A percentile compares a stretch with the other conserved stretches of the same genome.
Evolutionary conservation across 78 protist genomes (phyloP).

Genomic region (Emiliania huxleyi): DNA sequence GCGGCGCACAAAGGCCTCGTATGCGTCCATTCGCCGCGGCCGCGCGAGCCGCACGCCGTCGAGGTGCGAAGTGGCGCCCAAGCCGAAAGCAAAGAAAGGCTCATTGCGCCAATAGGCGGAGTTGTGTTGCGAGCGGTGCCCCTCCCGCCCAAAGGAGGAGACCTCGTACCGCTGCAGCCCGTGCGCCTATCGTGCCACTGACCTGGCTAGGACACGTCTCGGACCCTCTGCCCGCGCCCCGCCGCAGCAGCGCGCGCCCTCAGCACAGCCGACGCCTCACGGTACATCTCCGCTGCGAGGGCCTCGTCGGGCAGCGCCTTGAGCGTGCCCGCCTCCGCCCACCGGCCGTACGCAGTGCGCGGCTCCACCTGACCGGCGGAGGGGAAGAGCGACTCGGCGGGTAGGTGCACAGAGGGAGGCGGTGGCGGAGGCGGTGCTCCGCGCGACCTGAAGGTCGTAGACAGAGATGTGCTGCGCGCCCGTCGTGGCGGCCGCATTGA

Average conservation of each 20-base stretch:
- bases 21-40: background rate
- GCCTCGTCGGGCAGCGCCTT: background rate
- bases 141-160: background rate
- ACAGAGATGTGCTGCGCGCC: background rate
- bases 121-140: background rate
- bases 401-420: background rate
- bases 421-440: too few relatives aligned
- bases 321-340: background rate
- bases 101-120: background rate
- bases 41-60: background rate
- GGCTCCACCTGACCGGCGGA: slow-evolving; percentile 14
- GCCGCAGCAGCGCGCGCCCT: too few relatives aligned
- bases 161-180: slow-evolving; percentile 25
- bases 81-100: background rate
- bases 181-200: too few relatives aligned
- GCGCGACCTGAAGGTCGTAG: slow-evolving; percentile 6
- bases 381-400: background rate
- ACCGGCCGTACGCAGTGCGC: background rate
- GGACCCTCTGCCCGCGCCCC: too few relatives aligned
- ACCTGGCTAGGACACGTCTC: too few relatives aligned
- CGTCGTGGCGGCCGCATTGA: background rate
- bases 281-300: background rate
- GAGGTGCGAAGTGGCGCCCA: slow-evolving; percentile 6
- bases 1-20: background rate
- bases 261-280: background rate